Conservation (phyloP, 176 grass and related monocot genomes). For the Thinopyrum elongatum region DNA sequence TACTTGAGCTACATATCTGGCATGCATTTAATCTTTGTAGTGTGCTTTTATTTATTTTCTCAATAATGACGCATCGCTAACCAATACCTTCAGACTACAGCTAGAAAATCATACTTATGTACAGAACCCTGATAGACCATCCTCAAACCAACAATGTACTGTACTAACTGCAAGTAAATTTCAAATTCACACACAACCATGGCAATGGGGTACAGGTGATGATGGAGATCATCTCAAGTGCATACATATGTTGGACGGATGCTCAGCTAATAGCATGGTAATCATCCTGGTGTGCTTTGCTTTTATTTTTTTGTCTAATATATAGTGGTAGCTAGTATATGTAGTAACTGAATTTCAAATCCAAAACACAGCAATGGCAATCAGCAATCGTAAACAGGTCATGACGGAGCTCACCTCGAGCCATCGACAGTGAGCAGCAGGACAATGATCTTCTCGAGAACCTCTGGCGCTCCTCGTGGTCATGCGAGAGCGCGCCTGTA, state of each 20-base stretch:
- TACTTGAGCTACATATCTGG: too few species aligned
- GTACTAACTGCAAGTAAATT: not conserved
- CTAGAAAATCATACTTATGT: not conserved
- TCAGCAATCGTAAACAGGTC: not conserved
- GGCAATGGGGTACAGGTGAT: not conserved
- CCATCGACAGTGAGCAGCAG: slow-evolving; percentile 77
- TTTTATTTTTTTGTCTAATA: too few species aligned
- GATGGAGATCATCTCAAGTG: slow-evolving; percentile 58
- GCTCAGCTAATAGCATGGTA: too few species aligned
- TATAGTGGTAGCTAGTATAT: too few species aligned
- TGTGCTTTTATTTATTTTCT: not conserved
- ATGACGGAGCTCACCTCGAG: slow-evolving; percentile 57
- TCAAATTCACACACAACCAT: not conserved
- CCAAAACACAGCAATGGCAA: not conserved
- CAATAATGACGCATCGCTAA: not conserved
- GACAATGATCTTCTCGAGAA: slow-evolving; percentile 91
- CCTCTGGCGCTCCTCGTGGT: slow-evolving; percentile 63
- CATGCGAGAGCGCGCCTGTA: slow-evolving; percentile 25
- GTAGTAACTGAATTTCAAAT: too few species aligned
- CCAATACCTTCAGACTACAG: not conserved
- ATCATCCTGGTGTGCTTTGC: too few species aligned
- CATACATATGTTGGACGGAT: too few species aligned
- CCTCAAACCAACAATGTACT: not conserved
- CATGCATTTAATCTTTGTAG: too few species aligned
- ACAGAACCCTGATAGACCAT: not conserved